phyloP scores from a whole-genome alignment of 1,284 basidiomycete genomes.

The Trametes sp. region DNA sequence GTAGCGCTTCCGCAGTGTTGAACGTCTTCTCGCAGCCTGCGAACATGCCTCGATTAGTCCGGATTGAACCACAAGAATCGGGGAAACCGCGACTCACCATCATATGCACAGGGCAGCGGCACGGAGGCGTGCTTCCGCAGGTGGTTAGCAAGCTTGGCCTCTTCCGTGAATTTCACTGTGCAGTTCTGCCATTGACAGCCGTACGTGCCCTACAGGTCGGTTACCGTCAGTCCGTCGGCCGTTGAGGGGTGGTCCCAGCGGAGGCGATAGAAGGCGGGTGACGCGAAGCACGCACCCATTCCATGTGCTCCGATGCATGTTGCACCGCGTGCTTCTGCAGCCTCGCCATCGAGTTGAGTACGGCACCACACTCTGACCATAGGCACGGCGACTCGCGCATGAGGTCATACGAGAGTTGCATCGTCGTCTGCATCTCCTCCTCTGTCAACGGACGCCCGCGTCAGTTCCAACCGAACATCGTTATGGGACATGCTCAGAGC shows the following conservation, averaged over 20 bases:
- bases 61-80: not conserved
- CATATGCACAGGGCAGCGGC: conserved; percentile 54
- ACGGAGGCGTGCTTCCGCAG: conserved; percentile 52
- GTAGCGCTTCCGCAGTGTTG: conserved; percentile 45
- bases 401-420: conserved; percentile 49
- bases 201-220: conserved; percentile 35
- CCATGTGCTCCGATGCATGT: conserved; percentile 50
- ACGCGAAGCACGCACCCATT: conserved; percentile 39
- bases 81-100: conserved; percentile 44
- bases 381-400: conserved; percentile 57
- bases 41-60: conserved; percentile 6
- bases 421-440: conserved; percentile 24
- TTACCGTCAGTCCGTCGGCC: conserved; percentile 10
- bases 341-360: conserved; percentile 60
- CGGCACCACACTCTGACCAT: conserved; percentile 64
- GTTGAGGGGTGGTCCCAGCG: conserved; percentile 10
- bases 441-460: conserved; percentile 21
- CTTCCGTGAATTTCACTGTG: conserved; percentile 44
- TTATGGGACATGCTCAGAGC: not conserved
- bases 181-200: conserved; percentile 60
- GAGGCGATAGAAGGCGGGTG: conserved; percentile 23
- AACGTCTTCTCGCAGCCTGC: conserved; percentile 54
- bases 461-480: not conserved
- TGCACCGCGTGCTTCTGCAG: conserved; percentile 58
- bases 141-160: conserved; percentile 48